A percentile compares a stretch with the other conserved stretches of the same genome.
These are phyloP conservation scores for Metschnikowia rubicola DNA, from an alignment of 805 yeast species.

Conservation along the genomic window DNA sequence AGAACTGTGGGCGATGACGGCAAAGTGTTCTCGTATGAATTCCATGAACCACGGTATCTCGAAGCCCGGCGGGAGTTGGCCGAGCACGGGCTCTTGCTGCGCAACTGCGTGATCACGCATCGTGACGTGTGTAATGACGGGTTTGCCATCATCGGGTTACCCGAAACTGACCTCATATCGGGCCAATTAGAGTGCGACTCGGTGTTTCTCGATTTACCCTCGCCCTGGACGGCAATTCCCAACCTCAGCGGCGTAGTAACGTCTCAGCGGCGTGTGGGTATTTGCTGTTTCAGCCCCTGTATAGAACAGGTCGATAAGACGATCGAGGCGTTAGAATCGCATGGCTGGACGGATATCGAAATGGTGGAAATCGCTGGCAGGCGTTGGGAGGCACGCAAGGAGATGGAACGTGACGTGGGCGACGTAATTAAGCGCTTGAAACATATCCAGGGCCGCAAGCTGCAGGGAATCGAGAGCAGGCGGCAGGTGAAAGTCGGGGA, in stretches of 20 bases:
- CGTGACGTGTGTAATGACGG: conserved; percentile 92
- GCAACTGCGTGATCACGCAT: conserved; percentile 68
- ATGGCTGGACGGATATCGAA: conserved; percentile 85
- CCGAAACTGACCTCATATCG: conserved; percentile 19
- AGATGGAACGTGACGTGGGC: conserved; percentile 75
- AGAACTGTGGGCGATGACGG: conserved; percentile 67
- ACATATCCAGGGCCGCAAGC: conserved; percentile 70
- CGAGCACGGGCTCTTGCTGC: conserved; percentile 57
- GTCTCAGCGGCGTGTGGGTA: conserved; percentile 50
- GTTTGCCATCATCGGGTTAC: conserved; percentile 49
- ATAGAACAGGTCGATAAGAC: conserved; percentile 94
- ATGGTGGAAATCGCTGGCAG: conserved; percentile 87
- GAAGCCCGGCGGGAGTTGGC: conserved; percentile 79
- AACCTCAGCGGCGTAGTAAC: conserved; percentile 61
- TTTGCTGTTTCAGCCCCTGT: conserved; percentile 97
- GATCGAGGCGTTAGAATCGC: conserved; percentile 62
- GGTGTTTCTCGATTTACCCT: conserved; percentile 87
- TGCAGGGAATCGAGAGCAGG: conserved; percentile 59
- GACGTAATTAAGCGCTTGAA: conserved; percentile 75
- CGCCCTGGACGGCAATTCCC: conserved; percentile 95
- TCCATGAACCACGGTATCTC: conserved; percentile 76
- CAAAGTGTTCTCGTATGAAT: conserved; percentile 78
- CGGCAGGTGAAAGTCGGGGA: conserved; percentile 31
- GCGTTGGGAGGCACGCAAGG: conserved; percentile 86
- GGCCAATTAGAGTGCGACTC: conserved; percentile 58